phyloP scores from a whole-genome alignment of 805 yeast species.

The Wickerhamiella sorbophila region DNA sequence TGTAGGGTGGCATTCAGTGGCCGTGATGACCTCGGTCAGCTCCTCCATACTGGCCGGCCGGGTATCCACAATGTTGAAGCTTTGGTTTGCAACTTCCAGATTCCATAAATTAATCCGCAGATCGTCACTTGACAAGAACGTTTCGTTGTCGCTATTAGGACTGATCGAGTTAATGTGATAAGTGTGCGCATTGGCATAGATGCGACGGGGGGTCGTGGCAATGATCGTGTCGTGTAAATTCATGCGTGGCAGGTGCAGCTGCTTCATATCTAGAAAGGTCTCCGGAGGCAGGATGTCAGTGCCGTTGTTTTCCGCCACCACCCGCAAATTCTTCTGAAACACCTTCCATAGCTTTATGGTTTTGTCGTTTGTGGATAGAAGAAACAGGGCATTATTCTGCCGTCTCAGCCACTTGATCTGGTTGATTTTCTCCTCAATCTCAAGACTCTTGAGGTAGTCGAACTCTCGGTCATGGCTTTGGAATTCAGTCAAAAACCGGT shows the following conservation, averaged over 20 bases:
- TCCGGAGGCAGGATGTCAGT: slow-evolving; percentile 30
- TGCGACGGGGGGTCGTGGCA: slow-evolving; percentile 84
- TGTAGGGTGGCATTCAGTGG: slow-evolving; percentile 90
- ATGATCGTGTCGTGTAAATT: slow-evolving; percentile 91
- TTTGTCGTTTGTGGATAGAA: slow-evolving; percentile 88
- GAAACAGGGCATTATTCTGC: slow-evolving; percentile 76
- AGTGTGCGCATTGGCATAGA: slow-evolving; percentile 93
- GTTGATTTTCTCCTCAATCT: slow-evolving; percentile 95
- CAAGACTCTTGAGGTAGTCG: slow-evolving; percentile 87
- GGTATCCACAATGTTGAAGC: slow-evolving; percentile 93
- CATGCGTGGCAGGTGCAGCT: slow-evolving; percentile 68
- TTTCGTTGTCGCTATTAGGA: slow-evolving; percentile 90
- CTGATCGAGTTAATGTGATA: slow-evolving; percentile 95
- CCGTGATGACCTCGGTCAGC: slow-evolving; percentile 91
- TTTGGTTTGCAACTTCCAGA: slow-evolving; percentile 81
- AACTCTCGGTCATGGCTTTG: slow-evolving; percentile 98
- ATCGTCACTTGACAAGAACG: slow-evolving; percentile 86
- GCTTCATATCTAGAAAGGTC: slow-evolving; percentile 21
- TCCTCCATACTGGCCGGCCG: slow-evolving; percentile 99
- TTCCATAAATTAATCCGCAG: slow-evolving; percentile 93
- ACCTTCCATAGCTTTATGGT: slow-evolving; percentile 98
- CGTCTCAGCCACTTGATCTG: slow-evolving; percentile 93
- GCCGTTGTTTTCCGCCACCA: slow-evolving; percentile 84
- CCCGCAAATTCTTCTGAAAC: slow-evolving; percentile 76
- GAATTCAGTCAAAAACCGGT: slow-evolving; percentile 89